These are phyloP conservation scores for Brassica napus DNA, from an alignment of 345 rosid genomes.

Conservation along the genomic window DNA sequence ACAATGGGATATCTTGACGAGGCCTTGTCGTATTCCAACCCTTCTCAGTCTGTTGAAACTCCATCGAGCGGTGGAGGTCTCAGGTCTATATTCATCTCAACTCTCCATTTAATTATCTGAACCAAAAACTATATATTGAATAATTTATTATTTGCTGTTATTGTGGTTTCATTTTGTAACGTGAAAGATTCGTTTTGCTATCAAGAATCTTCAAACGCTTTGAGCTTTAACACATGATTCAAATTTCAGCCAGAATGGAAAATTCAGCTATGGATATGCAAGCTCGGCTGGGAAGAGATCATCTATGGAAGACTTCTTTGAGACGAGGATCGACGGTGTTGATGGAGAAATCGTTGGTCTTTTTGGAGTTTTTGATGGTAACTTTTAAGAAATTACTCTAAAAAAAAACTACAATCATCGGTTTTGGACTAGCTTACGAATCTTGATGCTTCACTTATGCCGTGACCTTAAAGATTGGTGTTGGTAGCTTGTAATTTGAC, in stretches of 20 bases:
- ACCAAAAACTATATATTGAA: neutral
- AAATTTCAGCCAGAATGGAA: conserved; percentile 75
- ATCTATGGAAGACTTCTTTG: conserved; percentile 99
- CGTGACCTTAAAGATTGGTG: neutral
- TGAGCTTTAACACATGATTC: neutral
- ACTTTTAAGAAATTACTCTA: neutral
- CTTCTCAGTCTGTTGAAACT: conserved; percentile 46
- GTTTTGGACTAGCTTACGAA: neutral
- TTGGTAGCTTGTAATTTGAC: neutral
- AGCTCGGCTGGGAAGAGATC: conserved; percentile 94
- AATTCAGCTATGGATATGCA: conserved; percentile 97
- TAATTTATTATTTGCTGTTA: neutral
- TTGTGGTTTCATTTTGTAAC: neutral
- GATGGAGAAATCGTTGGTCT: conserved; percentile 94
- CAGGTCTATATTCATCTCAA: conserved; percentile 48
- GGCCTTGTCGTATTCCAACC: conserved; percentile 28
- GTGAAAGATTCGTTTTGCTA: neutral
- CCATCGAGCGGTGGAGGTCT: conserved; percentile 89
- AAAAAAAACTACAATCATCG: neutral
- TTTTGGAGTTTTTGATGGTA: conserved; percentile 99
- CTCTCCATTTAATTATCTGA: neutral
- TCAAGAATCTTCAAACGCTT: neutral
- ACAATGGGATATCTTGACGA: conserved; percentile 37
- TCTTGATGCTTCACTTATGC: neutral
- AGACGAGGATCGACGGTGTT: conserved; percentile 91